Evolutionary conservation across 257 asterid genomes (phyloP).

Genomic region (Plantago ovata): DNA sequence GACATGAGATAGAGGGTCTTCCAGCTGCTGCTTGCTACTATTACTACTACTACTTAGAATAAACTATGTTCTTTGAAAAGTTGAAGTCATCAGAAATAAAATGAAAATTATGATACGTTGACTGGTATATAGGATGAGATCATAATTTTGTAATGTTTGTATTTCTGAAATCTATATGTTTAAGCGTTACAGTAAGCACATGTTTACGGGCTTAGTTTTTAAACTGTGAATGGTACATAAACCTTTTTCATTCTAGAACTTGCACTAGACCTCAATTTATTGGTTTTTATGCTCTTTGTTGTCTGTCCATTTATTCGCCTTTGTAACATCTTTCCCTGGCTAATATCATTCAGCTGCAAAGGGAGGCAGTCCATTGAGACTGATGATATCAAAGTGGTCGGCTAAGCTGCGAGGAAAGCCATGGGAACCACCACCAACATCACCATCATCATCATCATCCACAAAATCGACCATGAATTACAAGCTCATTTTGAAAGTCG

Average conservation of each 20-base stretch:
- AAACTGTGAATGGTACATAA: too few relatives aligned
- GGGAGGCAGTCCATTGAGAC: conserved; percentile 39
- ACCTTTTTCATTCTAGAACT: not conserved
- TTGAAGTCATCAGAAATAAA: too few relatives aligned
- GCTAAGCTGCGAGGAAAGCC: conserved; percentile 63
- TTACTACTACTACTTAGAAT: too few relatives aligned
- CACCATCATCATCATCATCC: conserved; percentile 25
- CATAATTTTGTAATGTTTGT: too few relatives aligned
- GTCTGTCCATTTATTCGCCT: not conserved
- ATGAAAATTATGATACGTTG: too few relatives aligned
- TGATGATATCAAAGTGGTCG: conserved; percentile 47
- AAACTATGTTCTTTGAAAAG: too few relatives aligned
- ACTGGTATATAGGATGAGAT: too few relatives aligned
- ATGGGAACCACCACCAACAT: conserved; percentile 38
- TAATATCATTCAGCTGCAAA: conserved; percentile 40
- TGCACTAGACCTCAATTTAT: not conserved
- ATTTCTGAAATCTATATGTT: too few relatives aligned
- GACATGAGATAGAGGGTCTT: too few relatives aligned
- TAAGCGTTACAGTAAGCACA: too few relatives aligned
- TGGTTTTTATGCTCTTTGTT: not conserved
- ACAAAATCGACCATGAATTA: conserved; percentile 34
- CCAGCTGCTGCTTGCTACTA: too few relatives aligned
- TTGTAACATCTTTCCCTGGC: not conserved
- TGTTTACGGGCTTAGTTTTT: too few relatives aligned
- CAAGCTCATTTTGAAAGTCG: conserved; percentile 59